Base-by-base conservation (phyloP, 257 asterid species). In the Nicotiana undulata region DNA sequence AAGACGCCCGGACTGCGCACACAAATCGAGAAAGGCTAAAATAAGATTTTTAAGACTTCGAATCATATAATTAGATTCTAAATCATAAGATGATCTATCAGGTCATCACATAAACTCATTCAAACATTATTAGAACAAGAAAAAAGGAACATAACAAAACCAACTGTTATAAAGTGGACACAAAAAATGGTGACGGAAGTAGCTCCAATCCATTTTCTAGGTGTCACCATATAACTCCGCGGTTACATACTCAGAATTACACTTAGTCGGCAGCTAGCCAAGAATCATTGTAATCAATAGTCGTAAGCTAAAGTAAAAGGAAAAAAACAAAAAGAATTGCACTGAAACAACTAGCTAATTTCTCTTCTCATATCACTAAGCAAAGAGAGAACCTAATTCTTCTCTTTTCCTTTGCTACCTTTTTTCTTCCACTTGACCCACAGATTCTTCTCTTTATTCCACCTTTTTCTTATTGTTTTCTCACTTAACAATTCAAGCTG, bases 381-480 rank as follows among this genome's bases (percentile, higher is more conserved):
- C 46, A 74, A 70, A 46, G 44, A 49, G 3, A 49, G 79, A 74
- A 74, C 61, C 79, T 49, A 49, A 74, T 74, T 74, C 79, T 31
- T 26, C 13, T 74, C 79, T 74, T 24, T 44, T 68, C 18, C 32
- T 4, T 24, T 61, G 28, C 28, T 26, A 26, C 28, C 28, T 9
- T 68, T 32, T 74, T 26, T 74, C 79, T 49, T 24, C 58, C 61
- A 51, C 56, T 51, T 51, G 18, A 51, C 56, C 18, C 56, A 49
- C 9, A 49, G 44, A 74, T 74, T 49, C 79, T 49, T 40, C 20
- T 24, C 61, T 24, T 46, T 72, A 46, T 44, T 70, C 78, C 60
- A 72, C 13, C n/a, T 70, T 70, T 37, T 9, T 44, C 10, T 59
- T 20, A n/a, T 59, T 9, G 64, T 20, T 59, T 15, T 59, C 64